Percentiles rank a stretch among this genome's conserved stretches.
Evolutionary conservation across 495 filamentous ascomycete genomes (phyloP).

Genomic region (Aspergillus coremiiformis): DNA sequence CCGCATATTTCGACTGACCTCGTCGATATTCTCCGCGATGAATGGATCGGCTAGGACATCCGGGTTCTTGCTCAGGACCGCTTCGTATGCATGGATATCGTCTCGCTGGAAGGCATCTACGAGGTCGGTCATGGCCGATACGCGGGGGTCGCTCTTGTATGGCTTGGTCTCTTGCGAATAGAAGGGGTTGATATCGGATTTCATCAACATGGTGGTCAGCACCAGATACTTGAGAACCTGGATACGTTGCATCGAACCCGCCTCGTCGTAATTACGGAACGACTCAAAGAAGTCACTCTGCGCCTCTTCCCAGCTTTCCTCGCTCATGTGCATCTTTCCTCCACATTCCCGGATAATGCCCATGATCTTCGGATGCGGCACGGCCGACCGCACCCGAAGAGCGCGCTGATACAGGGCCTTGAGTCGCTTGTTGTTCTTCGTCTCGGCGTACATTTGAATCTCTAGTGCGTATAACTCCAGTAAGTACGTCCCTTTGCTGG

Average conservation of each 20-base stretch:
- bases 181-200: slow-evolving; percentile 98
- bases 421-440: slow-evolving; percentile 91
- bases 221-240: slow-evolving; percentile 97
- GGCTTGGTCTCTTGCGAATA: slow-evolving; percentile 99
- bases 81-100: slow-evolving; percentile 87
- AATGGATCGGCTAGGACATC: slow-evolving; percentile 89
- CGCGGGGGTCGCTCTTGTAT: slow-evolving; percentile 90
- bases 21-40: slow-evolving; percentile 98
- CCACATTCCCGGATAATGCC: slow-evolving; percentile 97
- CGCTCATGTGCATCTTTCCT: slow-evolving; percentile 99
- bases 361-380: slow-evolving; percentile 98
- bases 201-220: slow-evolving; percentile 96
- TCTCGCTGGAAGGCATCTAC: slow-evolving; percentile 95
- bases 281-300: slow-evolving; percentile 98
- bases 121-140: slow-evolving; percentile 92
- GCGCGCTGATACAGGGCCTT: slow-evolving; percentile 89
- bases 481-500: slow-evolving; percentile 92
- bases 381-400: slow-evolving; percentile 83
- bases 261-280: slow-evolving; percentile 98
- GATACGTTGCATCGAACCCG: slow-evolving; percentile 89
- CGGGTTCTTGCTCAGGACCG: slow-evolving; percentile 75
- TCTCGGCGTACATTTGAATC: slow-evolving; percentile 98
- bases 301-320: slow-evolving; percentile 97
- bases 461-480: slow-evolving; percentile 95
- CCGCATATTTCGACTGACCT: slow-evolving; percentile 96